Base-by-base conservation (phyloP, 768 basidiomycete species). In the Steccherinum ochraceum region DNA sequence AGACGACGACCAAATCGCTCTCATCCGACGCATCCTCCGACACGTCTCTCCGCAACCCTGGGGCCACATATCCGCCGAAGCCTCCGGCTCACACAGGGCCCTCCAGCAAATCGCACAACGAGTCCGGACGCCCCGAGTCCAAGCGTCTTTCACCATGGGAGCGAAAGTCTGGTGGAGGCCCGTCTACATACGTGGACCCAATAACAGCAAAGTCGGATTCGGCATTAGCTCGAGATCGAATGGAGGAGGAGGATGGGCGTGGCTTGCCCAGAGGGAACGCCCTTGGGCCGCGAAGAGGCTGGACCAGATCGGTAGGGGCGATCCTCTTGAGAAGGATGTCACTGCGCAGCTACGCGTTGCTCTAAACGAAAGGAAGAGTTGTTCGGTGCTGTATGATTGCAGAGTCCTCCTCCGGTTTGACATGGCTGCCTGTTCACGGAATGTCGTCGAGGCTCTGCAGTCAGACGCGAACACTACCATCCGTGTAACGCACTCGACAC, bases 1-100 rank as follows among this genome's bases (percentile, higher is more conserved):
- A 19, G 58, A 60, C n/a, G 50, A 59, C 0, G 49, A 62, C 2
- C 64, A 56, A 11, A 19, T 47, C 3, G 56, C 62, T 3, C 53
- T 71, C n/a, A 56, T 72, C 18, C 61, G 67, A 5, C 68, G 71
- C 18, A 64, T 84, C 24, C 68, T 89, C 47, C 86, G 88, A 12
- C 86, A 81, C 58, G 68, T 82, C 40, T 91, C 89, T 0, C 83
- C 80, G 42, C 70, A 77, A 35, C 84, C 87, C 2, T 93, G 90
- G 90, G 90, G 90, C 3, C 80, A 80, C 44, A 59, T 75, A 16
- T 75, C 71, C 5, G 78, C 89, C 1, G 82, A 89, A 56, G 79
- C 74, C 2, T 66, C 75, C 52, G 75, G 89, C 26, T 74, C 79
- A 7, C 63, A 60, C 39, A 55, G 50, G 4, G 76, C 74, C 46